phyloP scores from a whole-genome alignment of 2,329 filamentous ascomycete genomes.

The Monilinia vaccinii-corymbosi region DNA sequence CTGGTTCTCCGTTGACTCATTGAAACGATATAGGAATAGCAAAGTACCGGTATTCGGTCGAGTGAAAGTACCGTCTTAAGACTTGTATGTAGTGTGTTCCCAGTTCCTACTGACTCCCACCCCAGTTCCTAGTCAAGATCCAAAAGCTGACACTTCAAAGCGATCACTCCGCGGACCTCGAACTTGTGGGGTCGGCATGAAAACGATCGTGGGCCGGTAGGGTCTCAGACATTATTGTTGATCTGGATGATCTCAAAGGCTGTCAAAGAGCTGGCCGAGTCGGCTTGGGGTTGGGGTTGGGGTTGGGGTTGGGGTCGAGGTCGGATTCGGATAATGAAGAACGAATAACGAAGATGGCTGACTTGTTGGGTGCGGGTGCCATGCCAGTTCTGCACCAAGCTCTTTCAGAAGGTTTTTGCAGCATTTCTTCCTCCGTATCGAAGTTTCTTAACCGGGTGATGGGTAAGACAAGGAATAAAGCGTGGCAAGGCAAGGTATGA shows the following conservation, averaged over 20 bases:
- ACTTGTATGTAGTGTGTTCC: background rate
- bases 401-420: slow-evolving; percentile 1
- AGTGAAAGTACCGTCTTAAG: background rate
- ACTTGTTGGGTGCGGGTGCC: slow-evolving; percentile 5
- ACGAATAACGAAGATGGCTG: too few species aligned
- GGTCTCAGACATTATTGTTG: background rate
- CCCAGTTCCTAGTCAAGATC: background rate
- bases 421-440: background rate
- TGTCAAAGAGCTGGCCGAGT: too few species aligned
- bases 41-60: background rate
- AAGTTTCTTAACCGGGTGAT: background rate
- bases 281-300: too few species aligned
- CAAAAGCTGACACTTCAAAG: background rate
- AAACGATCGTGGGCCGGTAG: background rate
- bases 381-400: slow-evolving; percentile 18
- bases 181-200: slow-evolving; percentile 25
- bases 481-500: slow-evolving; percentile 1
- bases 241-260: slow-evolving; percentile 3
- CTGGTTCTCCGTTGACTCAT: background rate
- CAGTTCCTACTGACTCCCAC: too few species aligned
- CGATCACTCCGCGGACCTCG: slow-evolving; percentile 6
- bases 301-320: background rate
- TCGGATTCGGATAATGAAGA: background rate
- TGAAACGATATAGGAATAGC: background rate
- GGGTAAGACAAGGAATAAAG: background rate